Percentiles rank a stretch among this genome's conserved stretches.
Conservation (phyloP, 139 green algal species). For the Picochlorum costavermella region DNA sequence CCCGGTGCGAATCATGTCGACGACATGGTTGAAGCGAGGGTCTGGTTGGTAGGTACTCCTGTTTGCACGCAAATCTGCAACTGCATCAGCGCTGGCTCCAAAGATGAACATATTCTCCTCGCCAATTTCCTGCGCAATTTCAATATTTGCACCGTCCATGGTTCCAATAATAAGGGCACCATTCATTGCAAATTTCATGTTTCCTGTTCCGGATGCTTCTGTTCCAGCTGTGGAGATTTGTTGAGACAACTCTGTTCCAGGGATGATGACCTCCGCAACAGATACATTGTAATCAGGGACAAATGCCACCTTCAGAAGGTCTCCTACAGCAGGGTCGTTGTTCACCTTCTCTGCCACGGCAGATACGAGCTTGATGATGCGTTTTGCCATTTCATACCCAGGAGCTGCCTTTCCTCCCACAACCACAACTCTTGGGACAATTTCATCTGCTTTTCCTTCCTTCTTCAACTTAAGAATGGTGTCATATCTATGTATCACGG, state of each 20-base stretch:
- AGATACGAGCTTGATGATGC: slow-evolving; percentile 93
- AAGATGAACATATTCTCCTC: slow-evolving; percentile 87
- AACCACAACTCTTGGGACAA: slow-evolving; percentile 82
- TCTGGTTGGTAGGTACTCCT: slow-evolving; percentile 51
- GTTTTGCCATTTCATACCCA: slow-evolving; percentile 97
- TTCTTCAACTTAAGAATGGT: slow-evolving; percentile 82
- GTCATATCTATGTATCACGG: slow-evolving; percentile 83
- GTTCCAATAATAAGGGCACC: slow-evolving; percentile 89
- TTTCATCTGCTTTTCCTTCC: slow-evolving; percentile 63
- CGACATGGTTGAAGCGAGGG: slow-evolving; percentile 65
- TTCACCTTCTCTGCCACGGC: slow-evolving; percentile 86
- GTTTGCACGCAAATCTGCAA: slow-evolving; percentile 49
- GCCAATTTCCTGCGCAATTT: slow-evolving; percentile 75
- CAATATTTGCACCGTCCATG: slow-evolving; percentile 97
- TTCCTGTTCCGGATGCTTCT: slow-evolving; percentile 90
- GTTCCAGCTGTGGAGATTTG: slow-evolving; percentile 97
- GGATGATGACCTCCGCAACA: slow-evolving; percentile 87
- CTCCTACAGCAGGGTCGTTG: slow-evolving; percentile 79
- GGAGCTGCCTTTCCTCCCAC: slow-evolving; percentile 96
- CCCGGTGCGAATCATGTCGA: slow-evolving; percentile 69
- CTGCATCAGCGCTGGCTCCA: slow-evolving; percentile 54
- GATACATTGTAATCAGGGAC: slow-evolving; percentile 98
- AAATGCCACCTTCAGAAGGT: slow-evolving; percentile 91
- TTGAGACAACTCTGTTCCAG: slow-evolving; percentile 80
- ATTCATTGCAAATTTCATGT: slow-evolving; percentile 99